Conservation (phyloP, 768 basidiomycete genomes). For the Asterophora parasitica region DNA sequence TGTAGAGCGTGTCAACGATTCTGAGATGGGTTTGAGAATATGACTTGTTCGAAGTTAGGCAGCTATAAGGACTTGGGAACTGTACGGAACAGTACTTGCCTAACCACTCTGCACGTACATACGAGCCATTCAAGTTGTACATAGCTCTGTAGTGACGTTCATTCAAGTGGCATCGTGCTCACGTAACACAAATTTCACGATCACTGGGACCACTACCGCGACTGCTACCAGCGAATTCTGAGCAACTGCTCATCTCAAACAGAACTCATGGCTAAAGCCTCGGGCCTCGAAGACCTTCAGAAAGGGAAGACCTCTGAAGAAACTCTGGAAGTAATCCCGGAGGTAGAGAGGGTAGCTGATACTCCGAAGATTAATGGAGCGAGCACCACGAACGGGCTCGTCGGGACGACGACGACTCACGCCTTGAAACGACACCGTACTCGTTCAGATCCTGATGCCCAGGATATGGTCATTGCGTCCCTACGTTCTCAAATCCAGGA, state of each 20-base stretch:
- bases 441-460: slow-evolving; percentile 53
- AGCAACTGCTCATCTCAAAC: not conserved
- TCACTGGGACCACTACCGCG: too few relatives aligned
- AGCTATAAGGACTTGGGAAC: too few relatives aligned
- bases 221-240: too few relatives aligned
- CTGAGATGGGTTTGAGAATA: too few relatives aligned
- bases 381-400: slow-evolving; percentile 10
- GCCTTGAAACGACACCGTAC: slow-evolving; percentile 12
- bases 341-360: slow-evolving; percentile 2
- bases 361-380: slow-evolving; percentile 15
- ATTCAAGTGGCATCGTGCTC: too few relatives aligned
- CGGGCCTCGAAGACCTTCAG: slow-evolving; percentile 8
- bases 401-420: slow-evolving; percentile 5
- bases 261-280: slow-evolving; percentile 12
- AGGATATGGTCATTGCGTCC: slow-evolving; percentile 77
- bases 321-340: not conserved
- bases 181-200: too few relatives aligned
- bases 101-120: too few relatives aligned
- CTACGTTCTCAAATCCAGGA: slow-evolving; percentile 81
- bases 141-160: too few relatives aligned
- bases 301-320: slow-evolving; percentile 2
- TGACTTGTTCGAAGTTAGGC: too few relatives aligned
- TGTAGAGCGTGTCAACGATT: too few relatives aligned
- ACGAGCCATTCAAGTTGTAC: too few relatives aligned
- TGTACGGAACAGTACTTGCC: too few relatives aligned